Conservation (phyloP, 2,329 filamentous ascomycete species). For the Xylariaceae sp. region DNA sequence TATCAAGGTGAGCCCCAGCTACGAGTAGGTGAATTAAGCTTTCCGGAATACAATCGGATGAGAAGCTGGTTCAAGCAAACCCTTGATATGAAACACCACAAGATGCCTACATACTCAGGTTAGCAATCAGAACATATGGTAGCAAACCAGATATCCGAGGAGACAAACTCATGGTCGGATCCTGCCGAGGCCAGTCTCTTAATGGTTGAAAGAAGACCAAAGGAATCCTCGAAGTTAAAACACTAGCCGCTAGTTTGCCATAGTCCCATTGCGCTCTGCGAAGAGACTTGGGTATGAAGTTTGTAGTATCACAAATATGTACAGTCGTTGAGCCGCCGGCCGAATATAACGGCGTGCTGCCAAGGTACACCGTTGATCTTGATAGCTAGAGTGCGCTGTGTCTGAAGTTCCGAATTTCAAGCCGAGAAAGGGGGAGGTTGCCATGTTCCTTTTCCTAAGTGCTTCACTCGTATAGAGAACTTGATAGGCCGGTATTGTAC, state of each 20-base stretch:
- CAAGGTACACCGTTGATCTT: neutral
- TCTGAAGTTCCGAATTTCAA: conserved; percentile 5
- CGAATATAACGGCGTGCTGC: neutral
- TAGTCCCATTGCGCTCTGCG: too few relatives aligned
- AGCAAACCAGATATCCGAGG: conserved; percentile 23
- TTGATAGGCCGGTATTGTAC: neutral
- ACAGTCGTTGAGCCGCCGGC: neutral
- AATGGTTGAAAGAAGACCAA: neutral
- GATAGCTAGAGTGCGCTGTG: conserved; percentile 4
- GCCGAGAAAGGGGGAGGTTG: neutral
- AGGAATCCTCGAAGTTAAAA: too few relatives aligned
- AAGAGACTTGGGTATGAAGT: too few relatives aligned
- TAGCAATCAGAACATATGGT: conserved; percentile 24
- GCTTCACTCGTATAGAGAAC: neutral
- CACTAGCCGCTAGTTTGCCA: too few relatives aligned
- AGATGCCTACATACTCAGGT: conserved; percentile 28
- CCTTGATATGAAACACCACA: conserved; percentile 24
- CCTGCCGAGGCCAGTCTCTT: conserved; percentile 20
- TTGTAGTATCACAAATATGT: too few relatives aligned
- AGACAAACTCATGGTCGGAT: conserved; percentile 19
- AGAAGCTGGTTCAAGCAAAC: conserved; percentile 14
- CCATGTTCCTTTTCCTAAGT: neutral
- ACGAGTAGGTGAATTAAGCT: conserved; percentile 4
- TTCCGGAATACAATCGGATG: neutral
- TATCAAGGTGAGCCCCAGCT: conserved; percentile 15